Evolutionary conservation across 768 basidiomycete genomes (phyloP).

Genomic region (Kwoniella bestiolae): DNA sequence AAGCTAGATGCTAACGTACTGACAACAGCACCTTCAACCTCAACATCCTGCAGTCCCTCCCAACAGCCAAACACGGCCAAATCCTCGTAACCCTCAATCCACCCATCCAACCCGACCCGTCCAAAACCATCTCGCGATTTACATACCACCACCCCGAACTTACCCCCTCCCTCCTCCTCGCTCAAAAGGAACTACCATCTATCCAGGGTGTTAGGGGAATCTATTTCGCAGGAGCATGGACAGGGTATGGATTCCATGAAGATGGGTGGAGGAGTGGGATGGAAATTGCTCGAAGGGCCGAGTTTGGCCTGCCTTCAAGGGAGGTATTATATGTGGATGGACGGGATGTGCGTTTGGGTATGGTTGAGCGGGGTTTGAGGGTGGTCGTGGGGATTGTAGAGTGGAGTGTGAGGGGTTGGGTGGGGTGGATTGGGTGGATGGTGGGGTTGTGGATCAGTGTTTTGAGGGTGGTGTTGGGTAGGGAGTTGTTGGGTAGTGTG

Average conservation of each 20-base stretch:
- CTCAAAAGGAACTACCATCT: conserved; percentile 1
- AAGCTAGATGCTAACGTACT: too few relatives aligned
- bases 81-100: conserved; percentile 16
- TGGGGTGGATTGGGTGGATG: neutral
- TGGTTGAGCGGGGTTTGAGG: neutral
- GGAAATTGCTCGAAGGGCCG: conserved; percentile 7
- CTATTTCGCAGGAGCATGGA: conserved; percentile 18
- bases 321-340: conserved; percentile 1
- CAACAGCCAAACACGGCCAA: conserved; percentile 7
- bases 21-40: conserved; percentile 21
- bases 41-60: conserved; percentile 10
- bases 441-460: neutral
- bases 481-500: neutral
- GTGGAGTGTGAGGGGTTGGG: neutral
- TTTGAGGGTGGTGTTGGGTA: neutral
- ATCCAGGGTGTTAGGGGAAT: conserved; percentile 14
- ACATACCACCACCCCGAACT: conserved; percentile 18
- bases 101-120: conserved; percentile 6
- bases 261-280: conserved; percentile 12
- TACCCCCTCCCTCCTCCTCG: conserved; percentile 1
- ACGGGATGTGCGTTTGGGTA: neutral
- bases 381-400: neutral
- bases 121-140: conserved; percentile 10
- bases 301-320: conserved; percentile 1
- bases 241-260: conserved; percentile 21